Conservation (phyloP, 2,329 filamentous ascomycete species). For the Beauveria medogensis region DNA sequence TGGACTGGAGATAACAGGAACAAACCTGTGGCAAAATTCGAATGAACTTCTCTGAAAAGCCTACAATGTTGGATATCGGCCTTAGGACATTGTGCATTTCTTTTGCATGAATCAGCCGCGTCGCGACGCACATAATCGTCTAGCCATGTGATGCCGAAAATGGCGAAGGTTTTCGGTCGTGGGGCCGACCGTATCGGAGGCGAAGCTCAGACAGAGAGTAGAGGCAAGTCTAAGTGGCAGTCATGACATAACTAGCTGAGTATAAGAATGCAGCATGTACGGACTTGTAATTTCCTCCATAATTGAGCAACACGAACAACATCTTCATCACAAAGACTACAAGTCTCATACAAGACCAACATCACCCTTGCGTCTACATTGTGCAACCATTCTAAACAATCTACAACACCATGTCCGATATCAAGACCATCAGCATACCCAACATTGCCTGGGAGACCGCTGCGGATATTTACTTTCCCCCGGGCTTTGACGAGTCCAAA, state of each 20-base stretch:
- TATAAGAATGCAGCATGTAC: background rate
- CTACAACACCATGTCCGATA: background rate
- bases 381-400: background rate
- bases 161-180: conserved; percentile 3
- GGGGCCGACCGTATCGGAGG: background rate
- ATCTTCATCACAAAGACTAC: background rate
- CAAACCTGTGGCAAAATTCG: background rate
- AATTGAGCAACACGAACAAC: background rate
- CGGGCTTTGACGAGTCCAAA: background rate
- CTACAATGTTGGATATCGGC: background rate
- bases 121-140: conserved; percentile 4
- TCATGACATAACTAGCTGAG: background rate
- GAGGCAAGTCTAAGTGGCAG: background rate
- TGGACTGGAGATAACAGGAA: background rate
- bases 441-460: conserved; percentile 6
- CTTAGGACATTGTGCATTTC: background rate
- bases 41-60: background rate
- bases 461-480: background rate
- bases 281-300: background rate
- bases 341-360: background rate
- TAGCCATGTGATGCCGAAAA: background rate
- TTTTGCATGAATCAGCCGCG: background rate
- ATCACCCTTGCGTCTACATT: background rate
- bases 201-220: background rate
- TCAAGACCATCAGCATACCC: background rate